A percentile compares a stretch with the other conserved stretches of the same genome.
Conservation (phyloP, 768 basidiomycete species). For the Fomitopsis serialis region DNA sequence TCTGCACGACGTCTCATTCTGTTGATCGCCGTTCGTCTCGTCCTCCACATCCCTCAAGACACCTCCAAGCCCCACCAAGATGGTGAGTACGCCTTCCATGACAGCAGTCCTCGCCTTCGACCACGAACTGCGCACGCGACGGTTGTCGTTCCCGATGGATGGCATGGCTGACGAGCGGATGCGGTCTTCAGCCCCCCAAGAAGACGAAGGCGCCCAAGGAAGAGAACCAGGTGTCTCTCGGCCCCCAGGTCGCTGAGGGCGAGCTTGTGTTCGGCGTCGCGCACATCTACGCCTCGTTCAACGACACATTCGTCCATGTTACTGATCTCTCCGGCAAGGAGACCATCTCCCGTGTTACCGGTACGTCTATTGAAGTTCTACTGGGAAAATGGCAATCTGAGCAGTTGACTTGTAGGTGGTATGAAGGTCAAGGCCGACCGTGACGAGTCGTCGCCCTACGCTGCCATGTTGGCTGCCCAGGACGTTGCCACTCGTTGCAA, state of each 20-base stretch:
- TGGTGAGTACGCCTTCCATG: conserved; percentile 27
- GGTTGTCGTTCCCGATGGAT: conserved; percentile 39
- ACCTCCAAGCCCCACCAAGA: conserved; percentile 25
- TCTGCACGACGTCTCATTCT: neutral
- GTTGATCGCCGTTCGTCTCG: conserved; percentile 11
- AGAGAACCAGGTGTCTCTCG: conserved; percentile 84
- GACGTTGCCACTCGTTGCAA: conserved; percentile 95
- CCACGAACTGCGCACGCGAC: too few species aligned
- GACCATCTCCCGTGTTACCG: conserved; percentile 98
- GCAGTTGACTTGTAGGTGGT: conserved; percentile 51
- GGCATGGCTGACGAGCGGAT: conserved; percentile 44
- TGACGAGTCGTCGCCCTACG: conserved; percentile 97
- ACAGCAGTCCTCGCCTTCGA: neutral
- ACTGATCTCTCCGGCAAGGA: conserved; percentile 99
- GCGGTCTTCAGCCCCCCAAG: conserved; percentile 66
- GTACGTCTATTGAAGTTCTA: conserved; percentile 35
- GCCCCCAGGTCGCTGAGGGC: conserved; percentile 93
- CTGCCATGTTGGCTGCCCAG: conserved; percentile 97
- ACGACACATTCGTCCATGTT: conserved; percentile 99
- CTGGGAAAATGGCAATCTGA: neutral
- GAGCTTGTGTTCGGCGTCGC: conserved; percentile 98
- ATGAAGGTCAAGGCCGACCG: conserved; percentile 99
- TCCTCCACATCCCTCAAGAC: conserved; percentile 21
- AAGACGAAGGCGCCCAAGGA: conserved; percentile 75
- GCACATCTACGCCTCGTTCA: conserved; percentile 99